Evolutionary conservation across 345 rosid genomes (phyloP).

Genomic region (Eucalyptus sp.): DNA sequence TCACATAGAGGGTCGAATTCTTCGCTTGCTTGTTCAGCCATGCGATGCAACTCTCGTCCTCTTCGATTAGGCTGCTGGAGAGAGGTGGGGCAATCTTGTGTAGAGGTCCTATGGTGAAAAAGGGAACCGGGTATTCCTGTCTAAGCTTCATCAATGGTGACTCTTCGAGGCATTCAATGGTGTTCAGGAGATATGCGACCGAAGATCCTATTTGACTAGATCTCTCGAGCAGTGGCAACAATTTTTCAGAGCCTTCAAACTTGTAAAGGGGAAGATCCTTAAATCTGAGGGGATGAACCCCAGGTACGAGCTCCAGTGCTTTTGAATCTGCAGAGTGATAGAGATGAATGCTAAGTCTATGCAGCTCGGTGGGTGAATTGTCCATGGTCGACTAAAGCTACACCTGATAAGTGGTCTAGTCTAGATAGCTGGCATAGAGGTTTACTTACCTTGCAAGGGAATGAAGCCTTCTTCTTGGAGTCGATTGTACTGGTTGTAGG

Average conservation of each 20-base stretch:
- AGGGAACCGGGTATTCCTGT: conserved; percentile 1
- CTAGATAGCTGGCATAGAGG: not conserved
- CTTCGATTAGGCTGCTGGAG: conserved; percentile 1
- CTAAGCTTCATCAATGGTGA: not conserved
- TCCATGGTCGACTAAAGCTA: not conserved
- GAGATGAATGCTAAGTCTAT: not conserved
- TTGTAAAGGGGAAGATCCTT: conserved; percentile 19
- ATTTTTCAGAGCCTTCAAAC: conserved; percentile 3
- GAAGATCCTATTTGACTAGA: conserved; percentile 1
- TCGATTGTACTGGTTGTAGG: not conserved
- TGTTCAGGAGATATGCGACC: conserved; percentile 11
- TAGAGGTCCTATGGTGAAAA: conserved; percentile 16
- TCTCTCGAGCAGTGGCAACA: not conserved
- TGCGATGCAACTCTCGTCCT: conserved; percentile 14
- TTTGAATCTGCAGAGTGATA: not conserved
- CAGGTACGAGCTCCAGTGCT: conserved; percentile 3
- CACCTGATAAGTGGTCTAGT: not conserved
- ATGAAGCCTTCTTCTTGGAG: not conserved
- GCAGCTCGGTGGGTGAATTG: not conserved
- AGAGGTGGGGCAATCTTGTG: conserved; percentile 12
- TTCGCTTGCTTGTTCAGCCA: conserved; percentile 23
- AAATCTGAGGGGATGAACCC: conserved; percentile 10
- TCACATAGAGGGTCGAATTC: conserved; percentile 17
- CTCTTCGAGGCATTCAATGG: conserved; percentile 14
- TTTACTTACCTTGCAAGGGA: not conserved